Base-by-base conservation (phyloP, 2,329 filamentous ascomycete genomes). In the Botryotinia globosa region DNA sequence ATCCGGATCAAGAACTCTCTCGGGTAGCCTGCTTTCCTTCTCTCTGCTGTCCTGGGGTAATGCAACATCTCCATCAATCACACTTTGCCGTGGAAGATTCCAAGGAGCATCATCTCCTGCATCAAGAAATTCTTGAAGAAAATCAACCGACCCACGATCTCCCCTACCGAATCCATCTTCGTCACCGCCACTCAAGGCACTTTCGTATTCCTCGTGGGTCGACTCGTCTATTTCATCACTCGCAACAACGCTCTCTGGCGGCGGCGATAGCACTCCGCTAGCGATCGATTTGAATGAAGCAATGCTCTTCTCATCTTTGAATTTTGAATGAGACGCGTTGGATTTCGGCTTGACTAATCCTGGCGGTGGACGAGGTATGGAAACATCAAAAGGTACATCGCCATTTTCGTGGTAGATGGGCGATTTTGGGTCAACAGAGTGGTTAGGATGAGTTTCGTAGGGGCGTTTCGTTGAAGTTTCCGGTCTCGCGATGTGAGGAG, bases 11-110 rank as follows among this genome's bases (percentile, higher is more conserved):
- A 67, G 37, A 34, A 34, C 37, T 39, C 45, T 65, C 18, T 63
- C 63, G 9, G 63, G 42, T 32, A 34, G 16, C n/a, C 20, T 66
- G 22, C 12, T 20, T 51, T 29, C 18, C 29, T 29, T 59, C 8
- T 72, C 69, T 59, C 69, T 48, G 18, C 48, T 39, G 18, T 56
- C 48, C 16, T 32, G 65, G 22, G 34, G 34, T 9, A 39, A 39
- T 63, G 32, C 12, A 22, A 20, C 16, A 20, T 71, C 37, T 25
- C 69, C 45, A 32, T 32, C 48, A 39, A 72, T 56, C 10, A 44
- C 54, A 58, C 61, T 72, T 67, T 67, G 69, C 22, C 69, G 69
- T 29, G 69, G 69, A 67, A 72, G 62, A 22, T 72, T 65, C 69
- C 69, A 72, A 45, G 69, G 69, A 16, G 45, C 69, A 37, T 72